These are phyloP conservation scores for Arabidopsis suecica DNA, from an alignment of 345 rosid species.

Conservation along the genomic window DNA sequence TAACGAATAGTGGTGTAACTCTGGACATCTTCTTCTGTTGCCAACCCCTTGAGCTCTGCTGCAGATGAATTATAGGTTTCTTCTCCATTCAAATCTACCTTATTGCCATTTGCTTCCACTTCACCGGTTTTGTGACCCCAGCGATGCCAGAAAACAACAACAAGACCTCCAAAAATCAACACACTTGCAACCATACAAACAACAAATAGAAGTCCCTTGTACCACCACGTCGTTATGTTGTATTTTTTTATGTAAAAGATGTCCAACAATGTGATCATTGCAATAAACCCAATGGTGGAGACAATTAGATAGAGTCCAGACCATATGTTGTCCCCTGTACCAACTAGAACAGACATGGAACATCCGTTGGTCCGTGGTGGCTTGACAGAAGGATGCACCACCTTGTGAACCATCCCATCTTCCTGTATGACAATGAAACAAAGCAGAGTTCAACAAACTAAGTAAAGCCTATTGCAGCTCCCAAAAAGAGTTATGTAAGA, in stretches of 20 bases:
- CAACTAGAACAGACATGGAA: slow-evolving; percentile 77
- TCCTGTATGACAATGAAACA: slow-evolving; percentile 59
- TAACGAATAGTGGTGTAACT: slow-evolving; percentile 50
- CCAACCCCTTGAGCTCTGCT: slow-evolving; percentile 24
- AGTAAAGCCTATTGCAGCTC: background rate
- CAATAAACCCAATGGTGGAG: slow-evolving; percentile 64
- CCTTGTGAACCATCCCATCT: slow-evolving; percentile 57
- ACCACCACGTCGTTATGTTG: slow-evolving; percentile 73
- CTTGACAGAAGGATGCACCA: slow-evolving; percentile 39
- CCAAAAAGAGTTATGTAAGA: slow-evolving; percentile 16
- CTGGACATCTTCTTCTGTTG: slow-evolving; percentile 20
- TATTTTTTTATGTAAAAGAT: slow-evolving; percentile 65
- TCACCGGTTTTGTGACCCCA: slow-evolving; percentile 54
- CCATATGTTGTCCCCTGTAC: slow-evolving; percentile 77
- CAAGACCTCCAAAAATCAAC: slow-evolving; percentile 69
- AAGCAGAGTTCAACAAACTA: background rate
- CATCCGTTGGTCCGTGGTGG: slow-evolving; percentile 51
- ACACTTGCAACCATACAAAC: slow-evolving; percentile 72
- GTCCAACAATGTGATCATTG: slow-evolving; percentile 53
- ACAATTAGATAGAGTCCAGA: slow-evolving; percentile 66
- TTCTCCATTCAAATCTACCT: slow-evolving; percentile 18
- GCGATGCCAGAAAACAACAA: slow-evolving; percentile 70
- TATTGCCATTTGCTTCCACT: slow-evolving; percentile 29
- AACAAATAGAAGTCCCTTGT: slow-evolving; percentile 71
- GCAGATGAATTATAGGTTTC: slow-evolving; percentile 14